Evolutionary conservation across 2,329 filamentous ascomycete genomes (phyloP).

Genomic region (Diaporthe ilicicola): DNA sequence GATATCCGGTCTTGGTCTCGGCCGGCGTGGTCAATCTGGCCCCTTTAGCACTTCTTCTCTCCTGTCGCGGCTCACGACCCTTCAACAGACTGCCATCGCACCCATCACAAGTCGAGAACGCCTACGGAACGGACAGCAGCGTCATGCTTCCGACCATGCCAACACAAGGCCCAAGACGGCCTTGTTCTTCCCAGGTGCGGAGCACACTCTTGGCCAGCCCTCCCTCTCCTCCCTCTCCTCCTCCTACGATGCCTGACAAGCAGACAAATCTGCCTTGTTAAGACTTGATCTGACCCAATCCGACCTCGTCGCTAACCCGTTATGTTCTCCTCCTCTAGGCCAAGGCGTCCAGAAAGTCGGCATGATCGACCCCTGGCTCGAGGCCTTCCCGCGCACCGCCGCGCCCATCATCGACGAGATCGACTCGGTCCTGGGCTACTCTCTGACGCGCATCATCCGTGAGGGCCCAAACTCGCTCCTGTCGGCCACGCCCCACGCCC

Average conservation of each 20-base stretch:
- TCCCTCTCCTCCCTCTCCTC: background rate
- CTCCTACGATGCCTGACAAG: background rate
- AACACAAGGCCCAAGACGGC: constrained; percentile 55
- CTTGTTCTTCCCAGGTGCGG: constrained; percentile 67
- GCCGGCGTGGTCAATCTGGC: background rate
- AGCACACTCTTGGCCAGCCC: background rate
- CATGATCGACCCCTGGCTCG: constrained; percentile 87
- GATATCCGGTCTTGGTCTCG: constrained; percentile 1
- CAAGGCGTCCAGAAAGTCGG: constrained; percentile 90
- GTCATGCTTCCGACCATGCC: constrained; percentile 27
- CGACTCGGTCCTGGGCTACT: constrained; percentile 77
- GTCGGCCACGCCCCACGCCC: constrained; percentile 85
- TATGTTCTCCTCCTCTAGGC: constrained; percentile 55
- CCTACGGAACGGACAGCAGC: background rate
- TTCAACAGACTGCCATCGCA: background rate
- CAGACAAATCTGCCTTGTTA: too few relatives aligned
- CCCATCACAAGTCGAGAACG: constrained; percentile 11
- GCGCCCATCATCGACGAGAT: constrained; percentile 85
- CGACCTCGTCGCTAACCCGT: constrained; percentile 5
- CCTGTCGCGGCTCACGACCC: background rate
- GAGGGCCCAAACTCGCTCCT: constrained; percentile 80
- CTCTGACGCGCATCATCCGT: constrained; percentile 80
- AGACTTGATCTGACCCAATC: too few relatives aligned
- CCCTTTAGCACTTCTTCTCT: background rate
- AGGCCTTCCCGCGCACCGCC: constrained; percentile 83